phyloP scores from a whole-genome alignment of 2,329 filamentous ascomycete genomes.

The Fusarium clavum region DNA sequence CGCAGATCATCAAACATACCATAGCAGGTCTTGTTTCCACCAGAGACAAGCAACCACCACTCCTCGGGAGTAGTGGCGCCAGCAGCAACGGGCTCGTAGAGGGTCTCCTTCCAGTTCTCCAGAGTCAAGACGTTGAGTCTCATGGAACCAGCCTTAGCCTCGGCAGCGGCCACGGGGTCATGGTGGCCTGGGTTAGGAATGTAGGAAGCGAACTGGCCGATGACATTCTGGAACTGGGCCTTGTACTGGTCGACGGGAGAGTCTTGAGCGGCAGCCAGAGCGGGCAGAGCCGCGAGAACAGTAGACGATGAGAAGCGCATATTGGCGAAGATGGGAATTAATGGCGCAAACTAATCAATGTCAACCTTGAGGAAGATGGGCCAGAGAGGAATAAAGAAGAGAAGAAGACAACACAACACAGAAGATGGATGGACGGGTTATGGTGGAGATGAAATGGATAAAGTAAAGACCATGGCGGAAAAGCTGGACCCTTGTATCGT shows the following conservation, averaged over 20 bases:
- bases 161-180: constrained; percentile 56
- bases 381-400: constrained; percentile 19
- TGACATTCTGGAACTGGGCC: constrained; percentile 72
- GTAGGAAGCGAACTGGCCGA: constrained; percentile 68
- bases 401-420: constrained; percentile 23
- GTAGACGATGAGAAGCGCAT: constrained; percentile 70
- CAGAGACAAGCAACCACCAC: constrained; percentile 80
- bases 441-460: constrained; percentile 40
- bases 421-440: constrained; percentile 34
- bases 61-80: constrained; percentile 74
- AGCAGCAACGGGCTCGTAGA: constrained; percentile 71
- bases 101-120: constrained; percentile 76
- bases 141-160: constrained; percentile 56
- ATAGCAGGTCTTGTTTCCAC: constrained; percentile 82
- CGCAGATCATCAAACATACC: constrained; percentile 55
- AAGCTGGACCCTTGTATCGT: constrained; percentile 44
- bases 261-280: constrained; percentile 65
- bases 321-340: constrained; percentile 41
- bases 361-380: constrained; percentile 8
- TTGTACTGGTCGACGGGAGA: constrained; percentile 67
- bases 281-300: constrained; percentile 65
- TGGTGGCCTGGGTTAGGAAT: constrained; percentile 61
- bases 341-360: constrained; percentile 5
- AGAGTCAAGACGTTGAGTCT: constrained; percentile 68
- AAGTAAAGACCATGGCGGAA: constrained; percentile 37